Conservation (phyloP, 345 rosid species). For the Eucalyptus victrix region DNA sequence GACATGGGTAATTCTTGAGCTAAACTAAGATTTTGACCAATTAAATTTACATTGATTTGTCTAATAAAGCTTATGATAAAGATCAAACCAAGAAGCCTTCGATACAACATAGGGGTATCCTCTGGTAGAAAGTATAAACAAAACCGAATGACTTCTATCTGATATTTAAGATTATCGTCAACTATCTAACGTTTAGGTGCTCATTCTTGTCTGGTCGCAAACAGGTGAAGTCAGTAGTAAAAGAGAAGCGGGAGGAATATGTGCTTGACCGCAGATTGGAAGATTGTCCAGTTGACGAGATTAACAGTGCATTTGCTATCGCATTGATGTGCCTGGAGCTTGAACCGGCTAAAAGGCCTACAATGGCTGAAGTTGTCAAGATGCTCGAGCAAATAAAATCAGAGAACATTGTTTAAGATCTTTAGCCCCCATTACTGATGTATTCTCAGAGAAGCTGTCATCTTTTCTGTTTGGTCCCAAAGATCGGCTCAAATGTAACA, state of each 20-base stretch:
- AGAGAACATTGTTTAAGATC: slow-evolving; percentile 5
- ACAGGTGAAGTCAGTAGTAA: slow-evolving; percentile 68
- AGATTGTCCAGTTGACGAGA: slow-evolving; percentile 42
- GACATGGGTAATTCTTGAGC: slow-evolving; percentile 48
- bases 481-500: not conserved
- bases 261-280: slow-evolving; percentile 49
- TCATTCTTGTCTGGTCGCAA: not conserved
- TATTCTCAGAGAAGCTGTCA: not conserved
- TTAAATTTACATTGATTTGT: not conserved
- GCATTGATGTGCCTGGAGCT: slow-evolving; percentile 78
- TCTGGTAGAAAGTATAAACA: not conserved
- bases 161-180: not conserved
- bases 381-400: slow-evolving; percentile 49
- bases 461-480: not conserved
- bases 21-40: not conserved
- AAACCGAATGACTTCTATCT: not conserved
- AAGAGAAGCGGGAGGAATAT: slow-evolving; percentile 50
- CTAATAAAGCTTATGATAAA: not conserved
- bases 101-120: not conserved
- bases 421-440: not conserved
- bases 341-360: slow-evolving; percentile 68
- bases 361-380: slow-evolving; percentile 80
- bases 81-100: not conserved
- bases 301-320: slow-evolving; percentile 33
- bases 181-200: not conserved